Evolutionary conservation across 345 rosid genomes (phyloP).

Genomic region (Gossypium australe): DNA sequence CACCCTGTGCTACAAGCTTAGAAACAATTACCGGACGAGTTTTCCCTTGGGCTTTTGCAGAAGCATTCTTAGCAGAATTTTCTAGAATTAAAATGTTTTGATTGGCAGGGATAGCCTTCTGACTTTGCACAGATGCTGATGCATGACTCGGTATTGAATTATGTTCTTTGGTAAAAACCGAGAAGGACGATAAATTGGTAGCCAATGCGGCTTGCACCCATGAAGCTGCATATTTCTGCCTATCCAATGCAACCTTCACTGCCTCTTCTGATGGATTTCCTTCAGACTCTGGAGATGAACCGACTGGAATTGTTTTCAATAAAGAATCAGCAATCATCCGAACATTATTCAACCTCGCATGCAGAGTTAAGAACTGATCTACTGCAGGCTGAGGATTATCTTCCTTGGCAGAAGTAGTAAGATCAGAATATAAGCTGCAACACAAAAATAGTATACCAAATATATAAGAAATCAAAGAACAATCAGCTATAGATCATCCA

Average conservation of each 20-base stretch:
- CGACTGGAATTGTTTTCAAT: conserved; percentile 35
- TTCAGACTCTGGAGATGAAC: conserved; percentile 50
- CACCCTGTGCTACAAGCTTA: conserved; percentile 68
- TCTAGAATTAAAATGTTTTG: conserved; percentile 59
- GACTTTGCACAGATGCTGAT: conserved; percentile 29
- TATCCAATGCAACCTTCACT: conserved; percentile 46
- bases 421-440: conserved; percentile 68
- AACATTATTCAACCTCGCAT: conserved; percentile 53
- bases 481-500: neutral
- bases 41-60: conserved; percentile 46
- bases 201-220: conserved; percentile 94
- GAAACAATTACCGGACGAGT: conserved; percentile 47
- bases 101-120: conserved; percentile 28
- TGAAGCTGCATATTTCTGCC: conserved; percentile 57
- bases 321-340: conserved; percentile 52
- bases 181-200: conserved; percentile 71
- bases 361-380: conserved; percentile 79
- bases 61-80: conserved; percentile 36
- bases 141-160: conserved; percentile 1
- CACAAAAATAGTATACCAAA: conserved; percentile 10
- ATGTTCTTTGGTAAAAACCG: conserved; percentile 54
- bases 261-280: conserved; percentile 67
- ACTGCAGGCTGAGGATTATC: conserved; percentile 85
- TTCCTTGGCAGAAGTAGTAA: conserved; percentile 69
- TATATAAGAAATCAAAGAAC: neutral